Evolutionary conservation across 2,329 filamentous ascomycete genomes (phyloP).

Genomic region (Scedosporium boydii): DNA sequence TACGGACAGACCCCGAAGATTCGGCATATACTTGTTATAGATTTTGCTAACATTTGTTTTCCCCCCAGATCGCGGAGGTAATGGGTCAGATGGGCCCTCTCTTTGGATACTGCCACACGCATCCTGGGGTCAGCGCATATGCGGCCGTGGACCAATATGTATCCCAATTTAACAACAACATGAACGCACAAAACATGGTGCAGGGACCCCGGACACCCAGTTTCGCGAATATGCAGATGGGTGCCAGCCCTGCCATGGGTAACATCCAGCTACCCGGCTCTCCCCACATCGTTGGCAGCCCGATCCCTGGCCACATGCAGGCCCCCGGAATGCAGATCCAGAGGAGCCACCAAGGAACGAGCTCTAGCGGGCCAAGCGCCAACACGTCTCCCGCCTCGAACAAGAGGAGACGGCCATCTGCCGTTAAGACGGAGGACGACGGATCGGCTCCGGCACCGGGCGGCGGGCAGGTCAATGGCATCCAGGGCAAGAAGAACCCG

Average conservation of each 20-base stretch:
- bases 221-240: slow-evolving; percentile 49
- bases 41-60: too few species aligned
- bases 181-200: slow-evolving; percentile 30
- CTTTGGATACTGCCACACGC: slow-evolving; percentile 46
- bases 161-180: slow-evolving; percentile 30
- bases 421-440: slow-evolving; percentile 49
- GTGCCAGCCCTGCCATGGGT: slow-evolving; percentile 48
- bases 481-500: slow-evolving; percentile 41
- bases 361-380: slow-evolving; percentile 55
- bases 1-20: slow-evolving; percentile 19
- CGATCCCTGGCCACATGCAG: slow-evolving; percentile 52
- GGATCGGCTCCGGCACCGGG: slow-evolving; percentile 39
- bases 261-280: slow-evolving; percentile 54
- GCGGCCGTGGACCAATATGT: slow-evolving; percentile 53
- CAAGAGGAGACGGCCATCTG: slow-evolving; percentile 47
- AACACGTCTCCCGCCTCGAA: slow-evolving; percentile 56
- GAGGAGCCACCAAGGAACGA: slow-evolving; percentile 59
- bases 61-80: slow-evolving; percentile 49
- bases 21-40: too few species aligned
- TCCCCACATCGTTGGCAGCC: slow-evolving; percentile 49
- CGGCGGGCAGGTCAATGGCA: slow-evolving; percentile 39
- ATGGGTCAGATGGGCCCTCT: slow-evolving; percentile 58
- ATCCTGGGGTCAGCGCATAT: slow-evolving; percentile 47
- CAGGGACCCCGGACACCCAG: slow-evolving; percentile 43
- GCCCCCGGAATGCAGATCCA: slow-evolving; percentile 58